phyloP scores from a whole-genome alignment of 768 basidiomycete genomes.

The Amanita polypyramis region DNA sequence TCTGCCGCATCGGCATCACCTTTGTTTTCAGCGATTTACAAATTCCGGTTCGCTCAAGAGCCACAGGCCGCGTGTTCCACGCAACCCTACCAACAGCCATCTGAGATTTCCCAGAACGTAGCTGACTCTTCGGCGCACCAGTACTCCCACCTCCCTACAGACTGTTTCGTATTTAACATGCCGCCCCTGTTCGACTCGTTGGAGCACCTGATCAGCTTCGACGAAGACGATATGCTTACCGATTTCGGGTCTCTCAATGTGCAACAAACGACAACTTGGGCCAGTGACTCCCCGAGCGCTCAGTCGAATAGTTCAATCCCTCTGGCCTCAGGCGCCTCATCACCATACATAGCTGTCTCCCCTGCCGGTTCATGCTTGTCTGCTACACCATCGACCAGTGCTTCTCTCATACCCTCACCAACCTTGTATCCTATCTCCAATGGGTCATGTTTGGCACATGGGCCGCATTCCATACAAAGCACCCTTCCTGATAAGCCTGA shows the following conservation, averaged over 20 bases:
- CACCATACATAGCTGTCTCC: background rate
- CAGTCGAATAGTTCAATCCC: background rate
- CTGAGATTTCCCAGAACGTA: background rate
- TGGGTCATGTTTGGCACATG: background rate
- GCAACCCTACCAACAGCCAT: background rate
- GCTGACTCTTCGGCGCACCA: background rate
- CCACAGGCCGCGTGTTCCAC: background rate
- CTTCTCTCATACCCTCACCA: background rate
- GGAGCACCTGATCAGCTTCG: background rate
- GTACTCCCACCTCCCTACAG: background rate
- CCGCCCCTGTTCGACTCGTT: background rate
- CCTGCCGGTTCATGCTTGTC: background rate
- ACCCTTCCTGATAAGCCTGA: background rate
- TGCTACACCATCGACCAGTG: background rate
- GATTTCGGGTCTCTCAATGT: background rate
- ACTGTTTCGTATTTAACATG: background rate
- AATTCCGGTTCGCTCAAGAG: slow-evolving; percentile 23
- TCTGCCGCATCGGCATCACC: slow-evolving; percentile 16
- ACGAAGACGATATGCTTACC: background rate
- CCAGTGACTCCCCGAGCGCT: background rate
- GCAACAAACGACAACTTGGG: background rate
- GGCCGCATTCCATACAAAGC: background rate
- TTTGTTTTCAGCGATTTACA: slow-evolving; percentile 49
- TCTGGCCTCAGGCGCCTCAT: background rate
- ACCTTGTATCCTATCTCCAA: background rate